Conservation (phyloP, 371 early-diverging fungal genomes). For the Rhizomucor miehei region DNA sequence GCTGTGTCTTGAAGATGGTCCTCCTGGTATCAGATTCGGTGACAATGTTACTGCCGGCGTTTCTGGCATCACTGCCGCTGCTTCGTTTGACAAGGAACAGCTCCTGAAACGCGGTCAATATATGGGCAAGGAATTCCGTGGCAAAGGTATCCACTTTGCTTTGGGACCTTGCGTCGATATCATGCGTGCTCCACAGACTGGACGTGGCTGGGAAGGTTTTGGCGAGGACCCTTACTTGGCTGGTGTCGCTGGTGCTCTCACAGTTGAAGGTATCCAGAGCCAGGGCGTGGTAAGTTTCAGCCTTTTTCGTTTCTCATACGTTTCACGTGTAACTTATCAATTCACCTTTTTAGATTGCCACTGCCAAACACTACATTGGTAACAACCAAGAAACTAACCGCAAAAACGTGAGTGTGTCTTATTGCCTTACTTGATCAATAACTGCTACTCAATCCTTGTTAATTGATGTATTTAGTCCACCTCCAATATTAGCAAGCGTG, state of each 20-base stretch:
- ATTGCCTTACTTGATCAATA: conserved; percentile 24
- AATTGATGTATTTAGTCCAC: conserved; percentile 15
- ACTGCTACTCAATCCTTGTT: not conserved
- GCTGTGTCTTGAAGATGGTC: conserved; percentile 52
- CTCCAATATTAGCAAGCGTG: conserved; percentile 41
- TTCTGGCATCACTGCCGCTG: conserved; percentile 51
- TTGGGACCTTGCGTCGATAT: conserved; percentile 35
- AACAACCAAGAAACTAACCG: conserved; percentile 50
- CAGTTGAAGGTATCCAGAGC: conserved; percentile 34
- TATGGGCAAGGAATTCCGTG: conserved; percentile 53
- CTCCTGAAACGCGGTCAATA: conserved; percentile 42
- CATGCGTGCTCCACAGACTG: conserved; percentile 15
- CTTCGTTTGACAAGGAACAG: conserved; percentile 46
- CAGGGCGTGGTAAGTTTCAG: conserved; percentile 34
- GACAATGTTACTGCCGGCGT: conserved; percentile 42
- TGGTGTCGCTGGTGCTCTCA: conserved; percentile 30
- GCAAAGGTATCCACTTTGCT: conserved; percentile 45
- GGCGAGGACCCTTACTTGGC: conserved; percentile 63
- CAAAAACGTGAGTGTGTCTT: conserved; percentile 24
- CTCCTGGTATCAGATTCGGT: conserved; percentile 50
- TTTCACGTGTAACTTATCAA: too few relatives aligned
- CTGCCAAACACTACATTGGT: conserved; percentile 51
- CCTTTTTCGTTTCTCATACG: not conserved
- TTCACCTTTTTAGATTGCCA: conserved; percentile 30
- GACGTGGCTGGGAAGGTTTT: conserved; percentile 58